These are phyloP conservation scores for Kalaharituber pfeilii DNA, from an alignment of 2,329 filamentous ascomycete species.

Conservation along the genomic window DNA sequence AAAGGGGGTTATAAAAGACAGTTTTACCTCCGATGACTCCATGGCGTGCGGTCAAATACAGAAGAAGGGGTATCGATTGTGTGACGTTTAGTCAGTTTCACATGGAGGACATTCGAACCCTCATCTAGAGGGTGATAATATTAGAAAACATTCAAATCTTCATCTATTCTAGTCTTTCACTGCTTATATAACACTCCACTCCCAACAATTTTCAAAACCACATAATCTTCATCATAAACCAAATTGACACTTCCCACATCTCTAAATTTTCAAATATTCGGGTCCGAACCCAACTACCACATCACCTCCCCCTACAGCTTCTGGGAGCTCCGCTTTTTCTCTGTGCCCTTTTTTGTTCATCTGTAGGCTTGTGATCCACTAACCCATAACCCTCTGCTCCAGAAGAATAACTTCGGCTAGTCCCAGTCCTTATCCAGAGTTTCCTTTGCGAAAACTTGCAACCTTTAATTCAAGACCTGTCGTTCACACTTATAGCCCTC, in stretches of 20 bases:
- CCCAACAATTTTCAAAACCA: conserved; percentile 90
- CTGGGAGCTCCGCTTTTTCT: no score
- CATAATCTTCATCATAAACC: no score
- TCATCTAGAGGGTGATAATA: conserved; percentile 43
- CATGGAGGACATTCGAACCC: conserved; percentile 56
- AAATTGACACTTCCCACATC: conserved; percentile 67
- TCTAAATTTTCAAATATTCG: conserved; percentile 78
- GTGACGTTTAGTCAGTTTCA: conserved; percentile 27
- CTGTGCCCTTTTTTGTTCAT: conserved; percentile 24
- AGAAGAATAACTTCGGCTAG: conserved; percentile 42
- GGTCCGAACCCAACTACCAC: conserved; percentile 68
- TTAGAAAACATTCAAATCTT: no score
- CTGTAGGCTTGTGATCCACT: conserved; percentile 24
- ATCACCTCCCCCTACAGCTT: conserved; percentile 65
- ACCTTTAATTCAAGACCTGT: conserved; percentile 72
- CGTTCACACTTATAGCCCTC: conserved; percentile 75
- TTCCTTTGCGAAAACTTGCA: conserved; percentile 51
- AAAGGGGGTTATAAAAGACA: conserved; percentile 68
- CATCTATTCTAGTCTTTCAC: no score
- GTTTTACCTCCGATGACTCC: conserved; percentile 77
- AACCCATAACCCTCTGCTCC: conserved; percentile 10
- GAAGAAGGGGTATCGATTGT: conserved; percentile 84
- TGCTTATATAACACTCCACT: no score
- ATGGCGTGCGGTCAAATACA: conserved; percentile 62
- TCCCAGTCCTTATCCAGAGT: conserved; percentile 61